Evolutionary conservation across 2,329 filamentous ascomycete species (phyloP), one percentile per base, ranked within the genome.

Genomic region (Thielaviopsis musarum): DNA sequence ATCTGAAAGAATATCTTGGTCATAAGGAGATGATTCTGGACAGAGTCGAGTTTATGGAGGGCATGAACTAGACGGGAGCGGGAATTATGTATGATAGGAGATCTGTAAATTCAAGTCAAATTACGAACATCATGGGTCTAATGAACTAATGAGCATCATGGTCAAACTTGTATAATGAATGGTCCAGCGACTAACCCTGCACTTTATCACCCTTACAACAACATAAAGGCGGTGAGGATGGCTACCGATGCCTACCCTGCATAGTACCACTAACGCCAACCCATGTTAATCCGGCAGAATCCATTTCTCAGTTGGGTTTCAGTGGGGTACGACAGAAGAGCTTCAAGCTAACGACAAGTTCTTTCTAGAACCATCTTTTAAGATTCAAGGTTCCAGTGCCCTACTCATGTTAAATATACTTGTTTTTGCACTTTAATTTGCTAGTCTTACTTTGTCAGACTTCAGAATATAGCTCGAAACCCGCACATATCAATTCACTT

Each of bases 11-110:
- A 72, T 93, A 89, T 72, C 82, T 90, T 66, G 82, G 87, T 45
- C 78, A 86, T 67, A 84, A 87, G 67, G 86, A 87, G 28, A 96
- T 97, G 91, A 79, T 95, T 65, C 74, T 98, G 57, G 93, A 98
- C 71, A 84, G 85, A 64, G 84, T 89, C 17, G 87, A 91, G 68
- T 78, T 96, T 66, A 91, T 97, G 88, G 85, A 89, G 64, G 93
- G 91, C 19, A 96, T 96, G 90, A 72, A 69, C 64, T 74, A 66
- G 64, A 12, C 2, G 24, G 15, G 1, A 26, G 5, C 15, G 5
- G 38, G 38, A 45, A 10, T 2, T n/a, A 3, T 45, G 38, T 45
- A 45, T 45, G 17, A 45, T 45, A 45, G 5, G 9, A 34, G 30
- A 34, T 34, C 5, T 34, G 30, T 34, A 34, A 34, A 34, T 34